These are phyloP conservation scores for Aspergillus conjunctus DNA, from an alignment of 495 filamentous ascomycete species.

Conservation along the genomic window DNA sequence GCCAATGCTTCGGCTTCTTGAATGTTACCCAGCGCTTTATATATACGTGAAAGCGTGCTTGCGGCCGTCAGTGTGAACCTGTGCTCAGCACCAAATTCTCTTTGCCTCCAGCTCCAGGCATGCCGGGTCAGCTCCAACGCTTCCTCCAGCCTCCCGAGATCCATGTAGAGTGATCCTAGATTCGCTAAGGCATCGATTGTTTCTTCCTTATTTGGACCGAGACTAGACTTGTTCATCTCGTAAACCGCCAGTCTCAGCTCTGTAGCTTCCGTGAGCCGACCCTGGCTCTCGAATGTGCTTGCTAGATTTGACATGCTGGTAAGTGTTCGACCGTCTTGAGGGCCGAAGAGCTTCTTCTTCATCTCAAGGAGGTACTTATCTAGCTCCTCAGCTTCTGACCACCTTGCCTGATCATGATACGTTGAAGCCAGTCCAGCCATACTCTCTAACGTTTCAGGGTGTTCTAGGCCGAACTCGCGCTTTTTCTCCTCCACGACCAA, in stretches of 20 bases:
- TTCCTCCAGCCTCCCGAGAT: slow-evolving; percentile 2
- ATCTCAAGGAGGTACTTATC: slow-evolving; percentile 22
- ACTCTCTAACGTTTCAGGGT: slow-evolving; percentile 24
- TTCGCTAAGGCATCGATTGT: slow-evolving; percentile 38
- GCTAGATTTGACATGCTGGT: slow-evolving; percentile 38
- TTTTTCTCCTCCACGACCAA: slow-evolving; percentile 30
- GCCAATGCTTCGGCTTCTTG: slow-evolving; percentile 32
- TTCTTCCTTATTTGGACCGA: slow-evolving; percentile 39
- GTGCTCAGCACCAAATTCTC: slow-evolving; percentile 20
- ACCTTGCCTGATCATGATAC: slow-evolving; percentile 32
- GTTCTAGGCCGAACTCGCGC: slow-evolving; percentile 28
- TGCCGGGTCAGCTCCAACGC: slow-evolving; percentile 5
- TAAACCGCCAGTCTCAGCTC: slow-evolving; percentile 11
- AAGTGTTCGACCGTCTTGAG: slow-evolving; percentile 36
- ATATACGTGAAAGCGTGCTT: slow-evolving; percentile 14
- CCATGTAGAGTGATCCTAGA: slow-evolving; percentile 8
- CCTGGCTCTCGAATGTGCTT: slow-evolving; percentile 2
- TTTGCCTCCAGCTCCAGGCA: slow-evolving; percentile 10
- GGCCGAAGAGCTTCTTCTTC: slow-evolving; percentile 31
- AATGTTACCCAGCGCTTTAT: slow-evolving; percentile 29
- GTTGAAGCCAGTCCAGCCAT: slow-evolving; percentile 28
- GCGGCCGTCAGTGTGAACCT: slow-evolving; percentile 15
- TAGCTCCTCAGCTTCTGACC: slow-evolving; percentile 30
- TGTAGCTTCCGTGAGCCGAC: slow-evolving; percentile 26
- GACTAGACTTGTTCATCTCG: slow-evolving; percentile 26